These are phyloP conservation scores for Penicillium dipodomyicola DNA, from an alignment of 495 filamentous ascomycete genomes.

Conservation along the genomic window DNA sequence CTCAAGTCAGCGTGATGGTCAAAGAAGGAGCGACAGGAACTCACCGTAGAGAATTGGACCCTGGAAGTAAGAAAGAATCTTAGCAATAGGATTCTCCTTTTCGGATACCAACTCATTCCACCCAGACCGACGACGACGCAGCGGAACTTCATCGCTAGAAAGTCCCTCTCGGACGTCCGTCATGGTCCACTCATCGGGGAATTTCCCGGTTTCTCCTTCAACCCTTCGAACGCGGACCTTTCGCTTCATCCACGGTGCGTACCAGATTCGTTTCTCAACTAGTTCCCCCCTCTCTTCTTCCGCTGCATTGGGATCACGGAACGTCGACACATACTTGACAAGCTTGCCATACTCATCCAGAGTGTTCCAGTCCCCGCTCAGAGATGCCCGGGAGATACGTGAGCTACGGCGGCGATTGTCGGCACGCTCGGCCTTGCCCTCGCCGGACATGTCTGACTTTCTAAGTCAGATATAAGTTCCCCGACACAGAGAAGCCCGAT, in stretches of 20 bases:
- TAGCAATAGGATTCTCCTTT: slow-evolving; percentile 69
- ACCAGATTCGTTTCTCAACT: slow-evolving; percentile 44
- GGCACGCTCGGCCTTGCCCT: slow-evolving; percentile 19
- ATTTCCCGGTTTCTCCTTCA: slow-evolving; percentile 39
- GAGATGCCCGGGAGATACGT: slow-evolving; percentile 42
- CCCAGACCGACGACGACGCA: slow-evolving; percentile 58
- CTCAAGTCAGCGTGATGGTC: slow-evolving; percentile 21
- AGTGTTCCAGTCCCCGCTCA: slow-evolving; percentile 37
- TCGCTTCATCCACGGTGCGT: slow-evolving; percentile 57
- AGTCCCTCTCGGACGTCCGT: slow-evolving; percentile 67
- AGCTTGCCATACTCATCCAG: slow-evolving; percentile 56
- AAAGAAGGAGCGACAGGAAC: slow-evolving; percentile 15
- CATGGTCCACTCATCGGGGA: slow-evolving; percentile 68
- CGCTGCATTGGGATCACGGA: slow-evolving; percentile 46
- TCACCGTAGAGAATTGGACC: slow-evolving; percentile 81
- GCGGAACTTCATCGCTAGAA: slow-evolving; percentile 49
- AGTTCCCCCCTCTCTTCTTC: slow-evolving; percentile 27
- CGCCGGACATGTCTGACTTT: slow-evolving; percentile 18
- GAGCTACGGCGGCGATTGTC: slow-evolving; percentile 23
- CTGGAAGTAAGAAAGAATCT: slow-evolving; percentile 70
- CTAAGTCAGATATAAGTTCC: not conserved
- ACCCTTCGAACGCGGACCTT: slow-evolving; percentile 47
- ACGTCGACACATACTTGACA: slow-evolving; percentile 63
- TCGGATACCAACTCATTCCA: slow-evolving; percentile 73
- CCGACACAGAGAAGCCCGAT: not conserved